phyloP scores from a whole-genome alignment of 129 eudicot species.

The Flaveria ramosissima region DNA sequence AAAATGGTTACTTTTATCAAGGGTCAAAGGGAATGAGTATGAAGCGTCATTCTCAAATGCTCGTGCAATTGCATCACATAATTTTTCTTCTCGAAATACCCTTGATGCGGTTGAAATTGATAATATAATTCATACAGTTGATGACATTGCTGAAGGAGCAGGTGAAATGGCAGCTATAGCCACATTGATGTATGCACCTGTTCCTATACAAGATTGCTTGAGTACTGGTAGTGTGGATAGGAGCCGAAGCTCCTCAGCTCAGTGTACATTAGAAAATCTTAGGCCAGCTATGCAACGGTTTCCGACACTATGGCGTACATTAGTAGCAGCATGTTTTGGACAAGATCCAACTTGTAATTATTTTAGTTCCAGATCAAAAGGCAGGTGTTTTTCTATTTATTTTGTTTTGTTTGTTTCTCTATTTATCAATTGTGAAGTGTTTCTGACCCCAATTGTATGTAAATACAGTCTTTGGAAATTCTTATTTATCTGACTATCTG shows the following conservation, averaged over 20 bases:
- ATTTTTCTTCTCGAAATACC: slow-evolving; percentile 51
- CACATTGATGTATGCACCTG: slow-evolving; percentile 85
- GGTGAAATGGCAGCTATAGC: slow-evolving; percentile 97
- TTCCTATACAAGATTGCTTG: slow-evolving; percentile 87
- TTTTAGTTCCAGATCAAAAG: slow-evolving; percentile 58
- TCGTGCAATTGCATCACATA: slow-evolving; percentile 62
- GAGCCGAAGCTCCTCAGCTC: slow-evolving; percentile 73
- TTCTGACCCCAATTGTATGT: slow-evolving; percentile 30
- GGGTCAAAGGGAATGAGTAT: slow-evolving; percentile 83
- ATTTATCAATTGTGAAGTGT: slow-evolving; percentile 15
- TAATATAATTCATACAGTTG: slow-evolving; percentile 76
- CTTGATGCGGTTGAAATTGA: slow-evolving; percentile 60
- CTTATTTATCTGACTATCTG: slow-evolving; percentile 72
- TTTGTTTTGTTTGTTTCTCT: slow-evolving; percentile 21
- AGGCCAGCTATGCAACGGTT: slow-evolving; percentile 88
- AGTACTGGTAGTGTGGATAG: slow-evolving; percentile 90
- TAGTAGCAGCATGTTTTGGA: slow-evolving; percentile 85
- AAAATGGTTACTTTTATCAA: slow-evolving; percentile 76
- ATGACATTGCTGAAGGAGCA: slow-evolving; percentile 97
- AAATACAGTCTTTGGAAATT: slow-evolving; percentile 51
- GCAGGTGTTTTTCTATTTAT: slow-evolving; percentile 26
- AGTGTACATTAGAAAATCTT: slow-evolving; percentile 93
- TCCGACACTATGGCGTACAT: slow-evolving; percentile 88
- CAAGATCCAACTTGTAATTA: slow-evolving; percentile 68
- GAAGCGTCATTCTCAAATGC: slow-evolving; percentile 96